Evolutionary conservation across 495 filamentous ascomycete species (phyloP).

Genomic region (Daldinia caldariorum): DNA sequence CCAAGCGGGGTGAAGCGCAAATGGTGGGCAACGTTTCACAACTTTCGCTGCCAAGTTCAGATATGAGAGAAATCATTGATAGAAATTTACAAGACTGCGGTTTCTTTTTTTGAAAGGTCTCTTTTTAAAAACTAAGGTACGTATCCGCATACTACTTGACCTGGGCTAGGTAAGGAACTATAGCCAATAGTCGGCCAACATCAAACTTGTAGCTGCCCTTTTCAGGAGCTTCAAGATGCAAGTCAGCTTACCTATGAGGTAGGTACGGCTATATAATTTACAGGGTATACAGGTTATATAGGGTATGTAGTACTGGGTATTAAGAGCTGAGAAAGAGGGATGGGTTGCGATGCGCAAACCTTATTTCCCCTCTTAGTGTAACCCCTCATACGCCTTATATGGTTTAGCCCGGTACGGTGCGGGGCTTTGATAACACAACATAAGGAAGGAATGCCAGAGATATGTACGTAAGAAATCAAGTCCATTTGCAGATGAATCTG

Average conservation of each 20-base stretch:
- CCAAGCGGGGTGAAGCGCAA: background rate
- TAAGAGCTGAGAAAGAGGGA: slow-evolving; percentile 20
- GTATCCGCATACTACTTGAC: too few relatives aligned
- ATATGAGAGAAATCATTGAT: background rate
- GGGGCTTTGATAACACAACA: background rate
- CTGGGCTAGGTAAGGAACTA: background rate
- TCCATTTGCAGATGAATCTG: background rate
- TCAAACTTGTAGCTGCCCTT: slow-evolving; percentile 9
- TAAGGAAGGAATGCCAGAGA: background rate
- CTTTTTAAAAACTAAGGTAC: background rate
- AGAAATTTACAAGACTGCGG: background rate
- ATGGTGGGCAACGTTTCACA: background rate
- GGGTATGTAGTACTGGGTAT: slow-evolving; percentile 2
- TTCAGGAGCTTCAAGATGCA: slow-evolving; percentile 1
- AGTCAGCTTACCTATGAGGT: slow-evolving; percentile 13
- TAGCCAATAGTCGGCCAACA: slow-evolving; percentile 31
- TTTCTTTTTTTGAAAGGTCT: background rate
- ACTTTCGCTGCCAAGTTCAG: background rate
- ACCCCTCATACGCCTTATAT: slow-evolving; percentile 4
- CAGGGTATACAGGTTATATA: background rate
- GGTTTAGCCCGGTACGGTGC: background rate
- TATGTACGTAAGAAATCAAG: background rate
- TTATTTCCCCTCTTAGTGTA: slow-evolving; percentile 25
- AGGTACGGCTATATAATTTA: slow-evolving; percentile 2
- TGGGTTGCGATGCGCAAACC: slow-evolving; percentile 23